Evolutionary conservation across 139 green algal species (phyloP).

Genomic region (Chlorella sp.): DNA sequence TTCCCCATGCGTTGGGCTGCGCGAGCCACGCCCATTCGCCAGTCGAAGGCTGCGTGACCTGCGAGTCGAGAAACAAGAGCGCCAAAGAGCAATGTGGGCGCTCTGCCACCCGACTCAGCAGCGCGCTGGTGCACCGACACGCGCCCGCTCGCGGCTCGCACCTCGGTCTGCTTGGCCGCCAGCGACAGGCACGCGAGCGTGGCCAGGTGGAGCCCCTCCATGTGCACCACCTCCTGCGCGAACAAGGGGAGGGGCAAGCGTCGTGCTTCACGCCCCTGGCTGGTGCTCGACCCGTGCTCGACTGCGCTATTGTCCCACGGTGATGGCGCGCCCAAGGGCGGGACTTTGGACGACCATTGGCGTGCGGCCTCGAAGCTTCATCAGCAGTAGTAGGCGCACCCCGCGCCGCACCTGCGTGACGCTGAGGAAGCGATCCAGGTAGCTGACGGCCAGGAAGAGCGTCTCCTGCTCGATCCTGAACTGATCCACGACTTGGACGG

Average conservation of each 20-base stretch:
- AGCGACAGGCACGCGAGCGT: slow-evolving; percentile 81
- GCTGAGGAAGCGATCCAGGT: slow-evolving; percentile 75
- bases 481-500: slow-evolving; percentile 43
- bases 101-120: not conserved
- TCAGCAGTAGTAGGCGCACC: no score
- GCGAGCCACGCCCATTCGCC: not conserved
- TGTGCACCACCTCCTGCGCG: slow-evolving; percentile 13
- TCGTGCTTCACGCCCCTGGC: no score
- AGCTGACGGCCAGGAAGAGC: slow-evolving; percentile 71
- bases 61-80: not conserved
- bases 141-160: slow-evolving; percentile 17
- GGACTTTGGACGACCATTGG: no score
- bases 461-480: slow-evolving; percentile 81
- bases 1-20: not conserved
- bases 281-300: no score
- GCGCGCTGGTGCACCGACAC: not conserved
- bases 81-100: not conserved
- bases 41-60: not conserved
- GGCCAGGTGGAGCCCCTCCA: slow-evolving; percentile 35
- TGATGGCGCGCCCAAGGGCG: no score
- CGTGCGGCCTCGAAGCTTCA: no score
- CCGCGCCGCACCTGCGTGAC: slow-evolving; percentile 10
- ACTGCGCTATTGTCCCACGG: no score
- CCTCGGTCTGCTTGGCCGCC: slow-evolving; percentile 90
- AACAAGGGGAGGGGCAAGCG: no score